A percentile compares a stretch with the other conserved stretches of the same genome.
These are phyloP conservation scores for Rhododendron ovatum DNA, from an alignment of 148 eudicot genomes.

Conservation along the genomic window DNA sequence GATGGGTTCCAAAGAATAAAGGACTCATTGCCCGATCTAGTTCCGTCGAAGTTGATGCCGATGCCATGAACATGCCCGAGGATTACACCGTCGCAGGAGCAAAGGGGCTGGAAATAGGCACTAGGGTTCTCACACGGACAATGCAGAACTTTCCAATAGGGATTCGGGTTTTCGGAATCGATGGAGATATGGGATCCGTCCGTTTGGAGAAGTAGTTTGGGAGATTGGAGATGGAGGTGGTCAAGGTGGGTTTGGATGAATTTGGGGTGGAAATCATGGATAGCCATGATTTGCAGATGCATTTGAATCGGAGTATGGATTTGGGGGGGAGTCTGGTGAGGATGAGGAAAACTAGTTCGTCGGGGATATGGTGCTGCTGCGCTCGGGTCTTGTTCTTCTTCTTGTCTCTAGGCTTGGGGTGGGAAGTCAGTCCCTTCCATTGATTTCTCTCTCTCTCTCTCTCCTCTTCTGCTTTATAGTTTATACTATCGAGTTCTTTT, in stretches of 20 bases:
- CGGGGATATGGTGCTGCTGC: too few relatives aligned
- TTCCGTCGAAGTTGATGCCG: too few relatives aligned
- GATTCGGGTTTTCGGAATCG: not conserved
- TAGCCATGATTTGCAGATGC: not conserved
- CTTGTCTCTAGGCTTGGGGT: too few relatives aligned
- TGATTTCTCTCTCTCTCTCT: too few relatives aligned
- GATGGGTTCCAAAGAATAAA: not conserved
- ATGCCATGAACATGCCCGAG: not conserved
- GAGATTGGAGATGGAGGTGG: not conserved
- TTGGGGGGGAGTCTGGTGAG: too few relatives aligned
- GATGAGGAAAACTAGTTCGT: too few relatives aligned
- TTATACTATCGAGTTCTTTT: too few relatives aligned
- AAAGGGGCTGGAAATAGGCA: not conserved
- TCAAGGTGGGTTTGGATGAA: not conserved
- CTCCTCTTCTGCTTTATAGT: too few relatives aligned
- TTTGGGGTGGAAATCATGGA: not conserved
- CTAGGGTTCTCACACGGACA: not conserved
- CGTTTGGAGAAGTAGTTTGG: not conserved
- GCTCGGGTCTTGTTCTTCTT: too few relatives aligned
- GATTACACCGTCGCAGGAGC: not conserved
- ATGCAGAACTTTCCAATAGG: not conserved
- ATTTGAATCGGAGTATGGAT: not conserved
- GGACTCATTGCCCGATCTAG: not conserved
- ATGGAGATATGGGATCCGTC: not conserved
- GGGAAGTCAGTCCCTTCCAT: too few relatives aligned